Evolutionary conservation across 306 rosid genomes (phyloP), one percentile per base, ranked within the genome.

Genomic region (Oemleria cerasiformis): DNA sequence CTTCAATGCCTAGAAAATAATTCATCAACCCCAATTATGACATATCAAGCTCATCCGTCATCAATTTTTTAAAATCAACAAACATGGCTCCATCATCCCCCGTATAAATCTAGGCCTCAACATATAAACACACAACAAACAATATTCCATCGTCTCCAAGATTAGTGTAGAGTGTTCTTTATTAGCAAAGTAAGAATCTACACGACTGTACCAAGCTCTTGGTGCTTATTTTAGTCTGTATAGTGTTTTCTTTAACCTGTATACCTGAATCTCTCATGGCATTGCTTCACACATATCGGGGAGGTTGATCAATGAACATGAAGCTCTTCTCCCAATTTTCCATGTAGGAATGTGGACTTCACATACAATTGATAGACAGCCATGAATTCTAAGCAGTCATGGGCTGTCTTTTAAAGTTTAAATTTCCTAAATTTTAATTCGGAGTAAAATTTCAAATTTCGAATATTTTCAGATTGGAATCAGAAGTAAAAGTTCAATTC

Each of bases 31-130:
- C 68, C 62, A 72, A 42, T 30, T 70, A 5, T 17, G n/a, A 25
- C 63, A 53, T 69, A 1, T 69, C 73, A 69, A 65, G 42, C 20
- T 65, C 62, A 4, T 16, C 8, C 65, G n/a, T 49, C 74, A 70
- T 70, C 8, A 64, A 40, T 8, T 25, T 13, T 41, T 70, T 55
- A 6, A 70, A 25, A 12, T 10, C 5, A 9, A 13, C n/a, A 40
- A 54, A 70, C 21, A 42, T 34, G 7, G 4, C 3, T 4, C 10
- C 8, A 51, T 51, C 57, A n/a, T 51, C 15, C 4, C 57, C 2
- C 0, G 9, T 51, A 51, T 51, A 51, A 0, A 51, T 51, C 5
- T 16, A 20, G 23, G 15, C 57, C 15, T 51, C 57, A 17, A 51
- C 57, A 51, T 51, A 51, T n/a, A 51, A 42, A 6, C 57, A 51